Base-by-base conservation (phyloP, 768 basidiomycete species). In the Infundibulicybe gibba region DNA sequence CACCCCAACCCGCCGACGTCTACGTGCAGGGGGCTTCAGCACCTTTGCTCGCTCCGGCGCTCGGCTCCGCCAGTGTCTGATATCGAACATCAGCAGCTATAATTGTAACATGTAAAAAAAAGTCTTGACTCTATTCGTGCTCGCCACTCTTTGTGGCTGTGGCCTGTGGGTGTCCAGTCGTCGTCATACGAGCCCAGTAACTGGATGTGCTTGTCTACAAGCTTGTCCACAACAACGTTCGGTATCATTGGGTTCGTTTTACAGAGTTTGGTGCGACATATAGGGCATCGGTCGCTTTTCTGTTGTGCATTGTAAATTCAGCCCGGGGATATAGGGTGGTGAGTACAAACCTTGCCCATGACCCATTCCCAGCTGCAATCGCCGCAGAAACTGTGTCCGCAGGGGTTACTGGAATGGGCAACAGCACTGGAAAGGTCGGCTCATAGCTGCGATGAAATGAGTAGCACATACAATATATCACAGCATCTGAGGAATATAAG, bases 381-480 rank as follows among this genome's bases (percentile, higher is more conserved):
- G 6, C 82, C 87, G 48, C 87, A 90, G 49, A 76, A 77, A 19
- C 77, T 81, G 57, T 90, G 87, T 11, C 87, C 87, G 54, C 87
- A 90, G 2, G 87, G 84, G 56, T 81, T 85, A 17, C 77, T 72
- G 20, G 80, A 50, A 57, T 88, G 80, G 3, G 84, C 70, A 30
- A 73, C 76, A 31, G 77, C 82, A 45, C 87, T 87, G 49, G 12
- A 46, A 19, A 15, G 32, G 6, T 21, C 10, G n/a, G 44, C 43
- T 51, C n/a, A 45, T 34, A 34, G 38, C 32, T 37, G 8, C 25
- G 20, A 15, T 41, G 9, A 14, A 43, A 14, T 31, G 37, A 38
- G n/a, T 14, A 20, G n/a, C 20, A 66, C 82, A 56, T 60, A 85
- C 87, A 87, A 70, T 25, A 87, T 65, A 57, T 89, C 86, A 62